Conservation (phyloP, 2,329 filamentous ascomycete species). For the Penicillium digitatum region DNA sequence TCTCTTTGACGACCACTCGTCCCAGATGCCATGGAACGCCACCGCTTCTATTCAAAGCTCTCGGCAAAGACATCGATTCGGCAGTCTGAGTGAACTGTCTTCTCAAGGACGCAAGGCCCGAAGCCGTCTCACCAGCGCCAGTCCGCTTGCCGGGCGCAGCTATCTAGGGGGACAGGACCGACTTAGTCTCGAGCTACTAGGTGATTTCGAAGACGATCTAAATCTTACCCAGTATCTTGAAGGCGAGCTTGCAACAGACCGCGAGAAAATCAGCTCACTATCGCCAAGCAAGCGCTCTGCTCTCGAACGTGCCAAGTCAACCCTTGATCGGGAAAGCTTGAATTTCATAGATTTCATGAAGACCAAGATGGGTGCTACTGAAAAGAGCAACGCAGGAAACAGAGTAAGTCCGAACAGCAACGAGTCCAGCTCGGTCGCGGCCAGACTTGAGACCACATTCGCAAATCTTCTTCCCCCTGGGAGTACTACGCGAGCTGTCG, state of each 20-base stretch:
- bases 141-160: conserved; percentile 57
- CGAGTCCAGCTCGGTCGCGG: neutral
- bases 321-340: conserved; percentile 55
- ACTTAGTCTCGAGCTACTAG: conserved; percentile 22
- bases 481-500: conserved; percentile 56
- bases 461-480: conserved; percentile 62
- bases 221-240: conserved; percentile 35
- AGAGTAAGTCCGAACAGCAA: neutral
- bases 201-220: conserved; percentile 24
- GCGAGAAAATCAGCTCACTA: conserved; percentile 35
- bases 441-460: conserved; percentile 54
- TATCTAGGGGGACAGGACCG: conserved; percentile 28
- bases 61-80: conserved; percentile 40
- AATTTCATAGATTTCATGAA: conserved; percentile 62
- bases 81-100: conserved; percentile 37
- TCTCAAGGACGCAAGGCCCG: conserved; percentile 28
- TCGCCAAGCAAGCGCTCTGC: conserved; percentile 33
- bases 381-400: neutral
- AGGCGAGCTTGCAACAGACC: conserved; percentile 27
- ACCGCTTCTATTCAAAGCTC: conserved; percentile 55
- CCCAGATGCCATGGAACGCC: conserved; percentile 66
- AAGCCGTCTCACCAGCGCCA: conserved; percentile 56
- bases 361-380: conserved; percentile 39
- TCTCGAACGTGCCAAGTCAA: conserved; percentile 31
- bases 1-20: conserved; percentile 64